Evolutionary conservation across 495 filamentous ascomycete species (phyloP), one percentile per base, ranked within the genome.

Genomic region (Trichoderma asperelloides): DNA sequence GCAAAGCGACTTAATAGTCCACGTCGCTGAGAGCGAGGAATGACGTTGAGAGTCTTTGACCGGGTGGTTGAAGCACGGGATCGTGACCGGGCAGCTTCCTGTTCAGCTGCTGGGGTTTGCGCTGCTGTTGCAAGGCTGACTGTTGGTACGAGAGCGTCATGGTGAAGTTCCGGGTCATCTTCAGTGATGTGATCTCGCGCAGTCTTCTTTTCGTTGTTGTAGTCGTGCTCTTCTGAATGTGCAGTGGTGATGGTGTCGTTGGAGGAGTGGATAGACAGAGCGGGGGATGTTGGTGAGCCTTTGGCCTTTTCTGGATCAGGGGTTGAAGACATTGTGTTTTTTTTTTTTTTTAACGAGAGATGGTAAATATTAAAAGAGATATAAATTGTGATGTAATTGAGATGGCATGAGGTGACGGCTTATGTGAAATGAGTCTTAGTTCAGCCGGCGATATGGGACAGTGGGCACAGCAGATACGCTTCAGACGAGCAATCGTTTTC

Each of bases 1-100:
- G 90, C 82, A 3, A 96, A 79, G 60, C 84, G 84, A 4, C 86
- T 87, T 33, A 97, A 81, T 11, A 97, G 78, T 0, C 94, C 94
- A 75, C 92, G 78, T 67, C 93, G 86, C 69, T 90, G 74, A 15
- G 79, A 71, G 66, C 88, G 79, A 1, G 91, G 89, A 7, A 98
- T 82, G 63, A 84, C 77, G 41, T 77, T 74, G n/a, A 82, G 66
- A 25, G 71, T 57, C 64, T 73, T 69, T 12, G 78, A 77, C 18
- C 74, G 78, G 33, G 68, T 71, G 9, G 82, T 82, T 2, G 79
- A 77, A 18, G 74, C 68, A 64, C 70, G 74, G 12, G 74, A 79
- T 64, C 66, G 63, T 18, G 71, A 64, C 21, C 72, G 69, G 15
- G 28, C 57, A 33, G 64, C 37, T 43, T 40, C 40, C 8, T 47